These are phyloP conservation scores for Cyanidiococcus yangmingshanensis DNA, from an alignment of 23 red algal species.

Conservation along the genomic window DNA sequence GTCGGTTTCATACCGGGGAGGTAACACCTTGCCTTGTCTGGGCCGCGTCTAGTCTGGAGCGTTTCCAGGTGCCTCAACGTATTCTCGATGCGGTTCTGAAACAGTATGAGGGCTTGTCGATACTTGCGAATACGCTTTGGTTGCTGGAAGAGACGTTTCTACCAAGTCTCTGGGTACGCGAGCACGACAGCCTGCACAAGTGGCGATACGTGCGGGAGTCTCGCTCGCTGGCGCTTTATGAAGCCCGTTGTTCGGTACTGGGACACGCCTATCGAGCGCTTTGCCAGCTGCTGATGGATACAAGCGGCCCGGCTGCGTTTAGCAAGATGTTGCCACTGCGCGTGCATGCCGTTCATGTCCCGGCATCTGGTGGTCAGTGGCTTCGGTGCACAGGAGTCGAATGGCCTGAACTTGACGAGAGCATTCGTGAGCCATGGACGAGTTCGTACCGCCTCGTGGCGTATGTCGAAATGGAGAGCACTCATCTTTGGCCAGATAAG, in stretches of 20 bases:
- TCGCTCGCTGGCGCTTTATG: neutral
- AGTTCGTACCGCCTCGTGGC: neutral
- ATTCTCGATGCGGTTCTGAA: neutral
- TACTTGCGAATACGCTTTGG: neutral
- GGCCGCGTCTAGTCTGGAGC: neutral
- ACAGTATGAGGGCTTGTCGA: neutral
- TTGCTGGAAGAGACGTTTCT: neutral
- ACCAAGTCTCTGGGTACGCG: neutral
- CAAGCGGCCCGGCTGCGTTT: neutral
- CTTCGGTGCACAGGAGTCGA: neutral
- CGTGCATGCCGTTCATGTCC: neutral
- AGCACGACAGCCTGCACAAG: neutral
- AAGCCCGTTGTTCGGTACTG: neutral
- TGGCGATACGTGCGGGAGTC: neutral
- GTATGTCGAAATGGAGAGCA: slow-evolving; percentile 10
- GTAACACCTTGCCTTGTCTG: neutral
- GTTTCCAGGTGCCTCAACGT: neutral
- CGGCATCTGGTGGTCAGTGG: neutral
- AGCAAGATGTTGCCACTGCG: slow-evolving; percentile 7
- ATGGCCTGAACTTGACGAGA: neutral
- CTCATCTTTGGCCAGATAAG: neutral
- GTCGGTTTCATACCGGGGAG: slow-evolving; percentile 3
- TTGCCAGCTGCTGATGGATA: neutral
- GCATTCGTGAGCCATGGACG: neutral
- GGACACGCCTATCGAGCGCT: neutral